Evolutionary conservation across 306 rosid species (phyloP).

Genomic region (Pyrus communis): DNA sequence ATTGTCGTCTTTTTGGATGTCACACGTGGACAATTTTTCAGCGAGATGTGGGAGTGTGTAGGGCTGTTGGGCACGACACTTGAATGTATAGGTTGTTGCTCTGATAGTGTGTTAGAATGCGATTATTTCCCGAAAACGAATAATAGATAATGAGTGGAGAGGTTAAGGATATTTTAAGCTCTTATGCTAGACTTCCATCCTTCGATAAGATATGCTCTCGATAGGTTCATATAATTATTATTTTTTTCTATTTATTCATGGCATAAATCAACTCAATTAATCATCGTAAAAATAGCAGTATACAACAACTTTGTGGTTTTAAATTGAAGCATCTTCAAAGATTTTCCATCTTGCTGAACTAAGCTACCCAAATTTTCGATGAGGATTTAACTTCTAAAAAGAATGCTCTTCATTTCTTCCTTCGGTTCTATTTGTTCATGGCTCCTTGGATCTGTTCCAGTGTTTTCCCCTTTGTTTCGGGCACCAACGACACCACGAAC

Average conservation of each 20-base stretch:
- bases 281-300: not conserved
- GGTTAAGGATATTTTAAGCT: no score
- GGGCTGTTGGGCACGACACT: no score
- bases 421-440: conserved; percentile 40
- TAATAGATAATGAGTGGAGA: no score
- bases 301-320: not conserved
- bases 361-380: not conserved
- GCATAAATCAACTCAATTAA: not conserved
- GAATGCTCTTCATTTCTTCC: not conserved
- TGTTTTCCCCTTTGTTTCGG: conserved; percentile 84
- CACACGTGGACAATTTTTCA: no score
- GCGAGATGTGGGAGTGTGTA: no score
- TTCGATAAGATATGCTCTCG: not conserved
- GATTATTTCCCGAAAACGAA: no score
- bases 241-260: no score
- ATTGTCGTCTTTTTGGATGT: not conserved
- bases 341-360: not conserved
- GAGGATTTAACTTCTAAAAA: not conserved
- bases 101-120: no score
- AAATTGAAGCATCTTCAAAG: not conserved
- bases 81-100: no score
- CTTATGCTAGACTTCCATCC: not conserved
- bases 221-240: not conserved
- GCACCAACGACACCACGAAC: conserved; percentile 57
- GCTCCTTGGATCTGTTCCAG: conserved; percentile 81